Percentiles rank a stretch among this genome's conserved stretches.
Conservation (phyloP, 495 filamentous ascomycete genomes). For the Penicillium diatomitis region DNA sequence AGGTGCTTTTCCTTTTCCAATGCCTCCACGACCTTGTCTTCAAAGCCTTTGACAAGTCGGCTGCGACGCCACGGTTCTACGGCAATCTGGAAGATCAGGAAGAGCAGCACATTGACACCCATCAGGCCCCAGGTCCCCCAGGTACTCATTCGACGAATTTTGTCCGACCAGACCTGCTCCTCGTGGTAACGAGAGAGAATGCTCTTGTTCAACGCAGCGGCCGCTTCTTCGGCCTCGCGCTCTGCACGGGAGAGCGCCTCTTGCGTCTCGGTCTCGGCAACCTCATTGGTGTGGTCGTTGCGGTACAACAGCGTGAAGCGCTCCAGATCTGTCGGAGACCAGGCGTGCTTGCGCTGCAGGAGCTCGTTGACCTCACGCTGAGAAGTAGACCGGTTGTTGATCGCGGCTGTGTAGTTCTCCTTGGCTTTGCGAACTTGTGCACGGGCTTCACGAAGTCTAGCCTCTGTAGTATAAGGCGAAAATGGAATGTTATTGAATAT, state of each 20-base stretch:
- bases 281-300: conserved; percentile 86
- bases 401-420: conserved; percentile 65
- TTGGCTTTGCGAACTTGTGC: conserved; percentile 59
- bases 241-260: conserved; percentile 65
- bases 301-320: conserved; percentile 90
- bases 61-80: conserved; percentile 87
- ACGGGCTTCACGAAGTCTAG: conserved; percentile 52
- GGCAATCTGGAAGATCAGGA: conserved; percentile 82
- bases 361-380: conserved; percentile 95
- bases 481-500: conserved; percentile 1
- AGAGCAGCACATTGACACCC: conserved; percentile 87
- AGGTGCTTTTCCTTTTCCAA: conserved; percentile 61
- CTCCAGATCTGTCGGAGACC: conserved; percentile 80
- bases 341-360: conserved; percentile 86
- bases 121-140: conserved; percentile 98
- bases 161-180: conserved; percentile 98
- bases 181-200: conserved; percentile 93
- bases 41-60: conserved; percentile 67
- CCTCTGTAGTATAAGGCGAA: conserved; percentile 37
- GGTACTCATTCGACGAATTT: conserved; percentile 89
- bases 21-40: conserved; percentile 70
- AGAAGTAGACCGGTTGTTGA: conserved; percentile 67
- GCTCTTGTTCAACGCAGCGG: conserved; percentile 59
- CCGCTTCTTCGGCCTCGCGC: conserved; percentile 64
- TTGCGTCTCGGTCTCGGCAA: conserved; percentile 67